Evolutionary conservation across 2,329 filamentous ascomycete genomes (phyloP).

Genomic region (Venturia effusa): DNA sequence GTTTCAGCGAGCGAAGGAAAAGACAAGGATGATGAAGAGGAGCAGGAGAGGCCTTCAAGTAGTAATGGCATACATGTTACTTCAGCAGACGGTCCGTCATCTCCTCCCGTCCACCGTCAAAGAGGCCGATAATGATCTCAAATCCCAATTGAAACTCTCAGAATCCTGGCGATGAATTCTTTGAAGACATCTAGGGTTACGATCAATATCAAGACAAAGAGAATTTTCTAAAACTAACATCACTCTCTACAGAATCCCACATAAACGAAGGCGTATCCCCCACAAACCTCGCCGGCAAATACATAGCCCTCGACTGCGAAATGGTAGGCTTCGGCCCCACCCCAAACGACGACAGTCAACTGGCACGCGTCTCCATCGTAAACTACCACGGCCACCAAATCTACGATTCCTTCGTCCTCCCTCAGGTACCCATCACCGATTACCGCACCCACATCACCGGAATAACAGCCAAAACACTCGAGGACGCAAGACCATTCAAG

Average conservation of each 20-base stretch:
- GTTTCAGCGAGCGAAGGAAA: background rate
- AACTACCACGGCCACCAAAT: slow-evolving; percentile 89
- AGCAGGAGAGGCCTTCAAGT: slow-evolving; percentile 1
- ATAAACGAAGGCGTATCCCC: slow-evolving; percentile 32
- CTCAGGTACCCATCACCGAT: slow-evolving; percentile 69
- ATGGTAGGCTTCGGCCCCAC: slow-evolving; percentile 79
- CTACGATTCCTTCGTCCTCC: slow-evolving; percentile 86
- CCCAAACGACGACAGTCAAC: slow-evolving; percentile 56
- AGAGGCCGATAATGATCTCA: background rate
- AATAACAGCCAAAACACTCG: slow-evolving; percentile 62
- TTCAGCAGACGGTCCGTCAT: background rate
- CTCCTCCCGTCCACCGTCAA: background rate
- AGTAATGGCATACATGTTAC: background rate
- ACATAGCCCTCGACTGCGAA: slow-evolving; percentile 89
- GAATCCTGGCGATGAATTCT: background rate
- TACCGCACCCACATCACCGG: slow-evolving; percentile 85
- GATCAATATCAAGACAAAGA: background rate
- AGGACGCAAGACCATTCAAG: slow-evolving; percentile 47
- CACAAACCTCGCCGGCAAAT: slow-evolving; percentile 69
- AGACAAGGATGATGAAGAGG: background rate
- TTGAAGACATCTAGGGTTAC: background rate
- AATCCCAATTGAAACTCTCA: background rate
- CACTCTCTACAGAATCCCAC: background rate
- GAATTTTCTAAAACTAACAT: background rate
- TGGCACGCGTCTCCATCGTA: slow-evolving; percentile 81